Percentiles rank a stretch among this genome's conserved stretches.
These are phyloP conservation scores for Penicillium sclerotigenum DNA, from an alignment of 2,329 filamentous ascomycete species.

Conservation along the genomic window DNA sequence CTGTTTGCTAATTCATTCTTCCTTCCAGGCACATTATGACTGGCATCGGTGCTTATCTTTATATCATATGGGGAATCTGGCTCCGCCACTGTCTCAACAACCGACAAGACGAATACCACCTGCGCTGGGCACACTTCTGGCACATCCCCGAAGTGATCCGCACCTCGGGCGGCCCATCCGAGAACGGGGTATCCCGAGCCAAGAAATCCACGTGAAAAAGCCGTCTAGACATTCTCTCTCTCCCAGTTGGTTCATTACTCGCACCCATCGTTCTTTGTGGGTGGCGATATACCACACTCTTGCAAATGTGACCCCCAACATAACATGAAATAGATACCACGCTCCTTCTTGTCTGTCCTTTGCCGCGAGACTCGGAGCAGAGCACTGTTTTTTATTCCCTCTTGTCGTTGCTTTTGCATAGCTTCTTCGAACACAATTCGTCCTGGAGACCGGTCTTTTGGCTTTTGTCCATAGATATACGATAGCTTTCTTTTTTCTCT, in stretches of 20 bases:
- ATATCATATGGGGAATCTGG: constrained; percentile 82
- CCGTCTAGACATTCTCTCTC: constrained; percentile 3
- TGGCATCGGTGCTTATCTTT: constrained; percentile 76
- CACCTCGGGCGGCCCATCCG: constrained; percentile 7
- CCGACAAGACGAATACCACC: constrained; percentile 65
- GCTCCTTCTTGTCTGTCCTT: not conserved
- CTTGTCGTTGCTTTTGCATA: constrained; percentile 1
- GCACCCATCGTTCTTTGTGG: not conserved
- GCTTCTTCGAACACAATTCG: not conserved
- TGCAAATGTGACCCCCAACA: constrained; percentile 1
- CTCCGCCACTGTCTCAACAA: constrained; percentile 72
- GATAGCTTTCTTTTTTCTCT: not conserved
- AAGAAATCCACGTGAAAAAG: constrained; percentile 31
- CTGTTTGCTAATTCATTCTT: constrained; percentile 14
- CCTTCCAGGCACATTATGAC: constrained; percentile 69
- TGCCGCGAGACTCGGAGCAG: constrained; percentile 4
- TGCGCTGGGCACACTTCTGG: constrained; percentile 65
- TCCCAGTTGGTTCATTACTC: not conserved
- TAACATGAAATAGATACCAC: constrained; percentile 6
- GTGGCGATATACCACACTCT: not conserved
- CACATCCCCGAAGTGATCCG: constrained; percentile 56
- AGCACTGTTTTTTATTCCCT: constrained; percentile 2
- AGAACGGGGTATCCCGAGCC: constrained; percentile 19
- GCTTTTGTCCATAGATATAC: constrained; percentile 13
- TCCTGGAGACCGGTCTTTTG: constrained; percentile 8